Evolutionary conservation across 768 basidiomycete species (phyloP).

Genomic region (Phanerodontia chrysosporium): DNA sequence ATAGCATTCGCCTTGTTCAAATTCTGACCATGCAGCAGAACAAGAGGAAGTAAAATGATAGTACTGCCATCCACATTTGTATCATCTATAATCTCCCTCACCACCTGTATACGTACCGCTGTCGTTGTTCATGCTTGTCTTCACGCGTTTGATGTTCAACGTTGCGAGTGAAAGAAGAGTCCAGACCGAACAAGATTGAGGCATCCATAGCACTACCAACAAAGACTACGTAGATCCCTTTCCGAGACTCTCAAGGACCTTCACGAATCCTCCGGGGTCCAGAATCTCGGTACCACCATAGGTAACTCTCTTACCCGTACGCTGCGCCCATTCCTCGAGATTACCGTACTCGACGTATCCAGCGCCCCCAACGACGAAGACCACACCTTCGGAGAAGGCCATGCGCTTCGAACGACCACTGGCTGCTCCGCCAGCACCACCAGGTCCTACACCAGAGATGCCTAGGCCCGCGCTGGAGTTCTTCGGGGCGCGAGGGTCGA

Average conservation of each 20-base stretch:
- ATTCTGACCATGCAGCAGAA: constrained; percentile 68
- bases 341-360: constrained; percentile 98
- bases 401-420: constrained; percentile 47
- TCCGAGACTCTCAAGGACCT: constrained; percentile 62
- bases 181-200: neutral
- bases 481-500: constrained; percentile 85
- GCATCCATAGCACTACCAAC: neutral
- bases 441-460: constrained; percentile 36
- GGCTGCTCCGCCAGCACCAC: constrained; percentile 25
- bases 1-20: constrained; percentile 76
- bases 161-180: neutral
- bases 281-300: constrained; percentile 97
- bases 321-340: constrained; percentile 86
- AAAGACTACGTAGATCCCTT: constrained; percentile 24
- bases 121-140: neutral
- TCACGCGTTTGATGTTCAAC: neutral
- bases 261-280: constrained; percentile 82
- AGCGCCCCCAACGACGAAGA: constrained; percentile 95
- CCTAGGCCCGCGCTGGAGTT: constrained; percentile 42
- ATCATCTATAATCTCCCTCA: constrained; percentile 3
- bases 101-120: constrained; percentile 5
- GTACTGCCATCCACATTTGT: too few relatives aligned
- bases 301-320: constrained; percentile 78
- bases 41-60: constrained; percentile 43
- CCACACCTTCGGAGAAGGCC: constrained; percentile 84